These are phyloP conservation scores for Solanum chilense DNA, from an alignment of 257 asterid genomes.

Conservation along the genomic window DNA sequence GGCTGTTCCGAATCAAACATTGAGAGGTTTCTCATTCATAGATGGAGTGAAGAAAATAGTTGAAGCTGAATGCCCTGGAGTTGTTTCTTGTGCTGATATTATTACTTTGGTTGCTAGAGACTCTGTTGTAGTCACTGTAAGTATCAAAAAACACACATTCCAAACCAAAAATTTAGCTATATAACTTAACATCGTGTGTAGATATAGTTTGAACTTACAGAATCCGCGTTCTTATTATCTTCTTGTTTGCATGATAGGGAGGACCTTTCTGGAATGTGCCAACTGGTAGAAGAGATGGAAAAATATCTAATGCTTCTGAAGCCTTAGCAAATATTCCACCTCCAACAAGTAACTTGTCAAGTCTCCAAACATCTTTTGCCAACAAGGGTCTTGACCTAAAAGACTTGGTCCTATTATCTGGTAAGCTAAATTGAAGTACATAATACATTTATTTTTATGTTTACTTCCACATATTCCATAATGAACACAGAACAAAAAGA, in stretches of 20 bases:
- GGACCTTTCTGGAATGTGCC: constrained; percentile 29
- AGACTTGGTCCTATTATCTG: constrained; percentile 41
- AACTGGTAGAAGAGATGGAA: constrained; percentile 26
- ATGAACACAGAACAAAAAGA: no score
- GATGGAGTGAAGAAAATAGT: constrained; percentile 3
- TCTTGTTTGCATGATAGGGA: neutral
- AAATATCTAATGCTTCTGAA: constrained; percentile 13
- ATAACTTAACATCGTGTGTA: neutral
- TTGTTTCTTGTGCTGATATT: constrained; percentile 13
- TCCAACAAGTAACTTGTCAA: constrained; percentile 39
- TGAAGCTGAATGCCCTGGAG: constrained; percentile 7
- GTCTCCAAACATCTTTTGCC: constrained; percentile 28
- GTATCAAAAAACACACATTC: neutral
- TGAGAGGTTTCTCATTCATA: constrained; percentile 3
- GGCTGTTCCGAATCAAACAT: neutral
- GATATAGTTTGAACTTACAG: neutral
- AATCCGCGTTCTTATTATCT: neutral
- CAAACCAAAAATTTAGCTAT: neutral
- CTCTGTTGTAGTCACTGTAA: constrained; percentile 1
- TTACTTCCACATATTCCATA: no score
- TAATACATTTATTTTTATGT: no score
- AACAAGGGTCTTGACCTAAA: constrained; percentile 31
- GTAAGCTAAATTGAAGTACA: neutral
- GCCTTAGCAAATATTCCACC: constrained; percentile 45
- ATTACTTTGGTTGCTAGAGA: constrained; percentile 13